Base-by-base conservation (phyloP, 192 early-diverging fungal species). In the Entomortierella beljakovae region DNA sequence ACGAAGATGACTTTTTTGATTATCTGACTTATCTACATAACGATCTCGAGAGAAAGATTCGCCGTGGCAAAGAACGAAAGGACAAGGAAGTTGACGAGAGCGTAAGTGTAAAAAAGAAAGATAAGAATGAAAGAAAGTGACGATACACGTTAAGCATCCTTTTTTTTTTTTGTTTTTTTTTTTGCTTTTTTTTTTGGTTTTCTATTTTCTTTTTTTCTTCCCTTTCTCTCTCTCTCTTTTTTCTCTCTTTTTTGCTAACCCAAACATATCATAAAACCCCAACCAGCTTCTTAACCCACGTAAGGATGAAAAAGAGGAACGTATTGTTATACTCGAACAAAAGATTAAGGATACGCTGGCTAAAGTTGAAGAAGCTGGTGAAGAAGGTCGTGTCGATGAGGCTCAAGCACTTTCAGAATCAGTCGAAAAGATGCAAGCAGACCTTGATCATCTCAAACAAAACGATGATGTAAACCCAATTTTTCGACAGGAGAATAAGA, bases 241-340 rank as follows among this genome's bases (percentile, higher is more conserved):
- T 57, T 67, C 0, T 37, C 31, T n/a, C 40, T 32, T 16, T 34
- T 31, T 11, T 31, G 22, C 26, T 31, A 13, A 3, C 53, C 25
- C 20, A n/a, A 2, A 50, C 13, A 40, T 43, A 18, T 4, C 22
- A 31, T 10, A 3, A 22, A 2, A 10, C n/a, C 33, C 56, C 54
- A 8, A 15, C 22, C 43, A 90, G 71, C 85, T 87, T 37, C 69
- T 85, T 48, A 90, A 92, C 33, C 84, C 86, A 13, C 73, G 83
- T 51, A 89, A 88, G 67, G 94, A 93, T 40, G 93, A 95, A 72
- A 88, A 89, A 68, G 92, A 95, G 55, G 94, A 95, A 74, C 85
- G 88, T 52, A 89, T 91, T 31, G 90, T 94, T 40, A 88, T 95
- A 55, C 77, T 95, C 28, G 94, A 95, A 50, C 93, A 90, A 64